Conservation (phyloP, 257 asterid genomes). For the Capsicum rhomboideum region DNA sequence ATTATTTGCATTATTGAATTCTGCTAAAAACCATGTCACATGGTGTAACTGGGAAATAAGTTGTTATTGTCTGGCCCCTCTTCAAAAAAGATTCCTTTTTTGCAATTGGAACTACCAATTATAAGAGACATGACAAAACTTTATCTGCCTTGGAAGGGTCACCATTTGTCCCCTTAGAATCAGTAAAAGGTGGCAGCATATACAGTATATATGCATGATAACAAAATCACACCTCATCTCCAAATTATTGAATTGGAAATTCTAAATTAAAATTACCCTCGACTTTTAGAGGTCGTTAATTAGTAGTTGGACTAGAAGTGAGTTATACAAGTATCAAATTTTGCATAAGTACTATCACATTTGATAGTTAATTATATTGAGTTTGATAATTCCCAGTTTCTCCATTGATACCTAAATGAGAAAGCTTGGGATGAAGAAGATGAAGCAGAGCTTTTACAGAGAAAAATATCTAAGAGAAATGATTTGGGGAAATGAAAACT, state of each 20-base stretch:
- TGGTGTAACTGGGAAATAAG: not conserved
- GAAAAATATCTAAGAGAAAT: too few relatives aligned
- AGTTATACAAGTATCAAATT: too few relatives aligned
- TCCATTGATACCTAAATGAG: too few relatives aligned
- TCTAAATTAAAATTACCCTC: too few relatives aligned
- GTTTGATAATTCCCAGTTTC: too few relatives aligned
- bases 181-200: not conserved
- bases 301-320: too few relatives aligned
- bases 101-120: slow-evolving; percentile 3
- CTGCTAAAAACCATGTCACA: not conserved
- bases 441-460: too few relatives aligned
- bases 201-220: not conserved
- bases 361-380: too few relatives aligned
- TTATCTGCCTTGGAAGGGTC: slow-evolving; percentile 4
- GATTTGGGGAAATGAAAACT: too few relatives aligned
- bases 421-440: too few relatives aligned
- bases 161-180: slow-evolving; percentile 1
- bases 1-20: not conserved
- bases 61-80: not conserved
- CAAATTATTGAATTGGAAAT: not conserved
- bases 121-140: slow-evolving; percentile 6
- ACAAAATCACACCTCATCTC: not conserved
- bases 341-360: too few relatives aligned
- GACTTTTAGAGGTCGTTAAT: too few relatives aligned
- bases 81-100: not conserved